Evolutionary conservation across 2,329 filamentous ascomycete genomes (phyloP).

Genomic region (Trichophyton schoenleinii): DNA sequence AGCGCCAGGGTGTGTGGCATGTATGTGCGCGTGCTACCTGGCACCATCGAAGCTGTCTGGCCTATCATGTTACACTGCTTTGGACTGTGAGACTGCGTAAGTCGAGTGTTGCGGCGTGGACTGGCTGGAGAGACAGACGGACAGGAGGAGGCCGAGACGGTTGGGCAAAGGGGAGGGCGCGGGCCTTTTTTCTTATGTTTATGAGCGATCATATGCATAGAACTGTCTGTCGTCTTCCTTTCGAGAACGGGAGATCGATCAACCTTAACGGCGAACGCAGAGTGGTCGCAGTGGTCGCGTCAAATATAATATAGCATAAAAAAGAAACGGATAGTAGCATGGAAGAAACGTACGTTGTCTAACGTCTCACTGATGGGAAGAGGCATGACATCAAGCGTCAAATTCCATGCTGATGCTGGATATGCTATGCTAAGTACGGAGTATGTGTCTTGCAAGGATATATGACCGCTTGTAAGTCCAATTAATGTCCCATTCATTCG

Average conservation of each 20-base stretch:
- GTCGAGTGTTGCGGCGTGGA: neutral
- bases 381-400: neutral
- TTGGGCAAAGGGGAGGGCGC: neutral
- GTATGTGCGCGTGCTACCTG: conserved; percentile 1
- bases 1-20: neutral
- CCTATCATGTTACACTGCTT: neutral
- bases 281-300: neutral
- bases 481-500: neutral
- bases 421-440: neutral
- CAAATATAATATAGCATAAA: neutral
- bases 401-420: neutral
- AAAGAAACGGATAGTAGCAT: neutral
- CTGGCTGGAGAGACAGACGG: neutral
- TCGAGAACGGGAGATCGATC: conserved; percentile 1
- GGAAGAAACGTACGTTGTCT: neutral
- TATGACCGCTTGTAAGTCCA: neutral
- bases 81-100: neutral
- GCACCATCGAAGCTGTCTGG: neutral
- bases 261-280: neutral
- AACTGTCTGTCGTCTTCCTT: neutral
- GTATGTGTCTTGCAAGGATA: neutral
- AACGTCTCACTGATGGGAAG: neutral
- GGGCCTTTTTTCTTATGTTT: neutral
- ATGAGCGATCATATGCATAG: neutral
- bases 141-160: neutral